A percentile compares a stretch with the other conserved stretches of the same genome.
Evolutionary conservation across 2,329 filamentous ascomycete genomes (phyloP).

Genomic region (Alternaria arborescens): DNA sequence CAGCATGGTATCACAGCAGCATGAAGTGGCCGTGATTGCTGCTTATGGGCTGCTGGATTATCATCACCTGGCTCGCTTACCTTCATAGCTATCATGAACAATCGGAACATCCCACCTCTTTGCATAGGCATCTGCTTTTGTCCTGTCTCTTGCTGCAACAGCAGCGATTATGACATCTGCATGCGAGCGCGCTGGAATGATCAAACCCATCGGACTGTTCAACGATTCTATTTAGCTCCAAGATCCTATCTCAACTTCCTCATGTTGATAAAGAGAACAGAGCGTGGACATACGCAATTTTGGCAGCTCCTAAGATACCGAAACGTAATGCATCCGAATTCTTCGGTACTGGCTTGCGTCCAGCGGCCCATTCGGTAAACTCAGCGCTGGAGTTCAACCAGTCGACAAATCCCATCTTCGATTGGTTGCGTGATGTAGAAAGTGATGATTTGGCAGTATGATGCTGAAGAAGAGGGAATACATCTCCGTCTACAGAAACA

Average conservation of each 20-base stretch:
- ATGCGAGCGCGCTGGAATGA: slow-evolving; percentile 62
- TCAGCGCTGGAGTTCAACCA: slow-evolving; percentile 17
- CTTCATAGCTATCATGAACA: slow-evolving; percentile 61
- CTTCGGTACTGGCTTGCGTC: slow-evolving; percentile 19
- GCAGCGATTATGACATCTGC: slow-evolving; percentile 63
- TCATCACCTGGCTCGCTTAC: slow-evolving; percentile 32
- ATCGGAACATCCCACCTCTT: slow-evolving; percentile 62
- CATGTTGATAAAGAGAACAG: neutral
- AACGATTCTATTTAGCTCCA: neutral
- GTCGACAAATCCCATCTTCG: slow-evolving; percentile 1
- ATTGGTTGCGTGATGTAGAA: neutral
- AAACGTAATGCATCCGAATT: slow-evolving; percentile 40
- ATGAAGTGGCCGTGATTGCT: neutral
- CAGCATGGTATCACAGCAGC: neutral
- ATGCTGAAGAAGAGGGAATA: neutral
- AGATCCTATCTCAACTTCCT: neutral
- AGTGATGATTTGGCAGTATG: neutral
- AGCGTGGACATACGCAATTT: slow-evolving; percentile 40
- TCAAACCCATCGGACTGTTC: slow-evolving; percentile 53
- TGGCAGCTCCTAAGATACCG: slow-evolving; percentile 49
- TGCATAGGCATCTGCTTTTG: slow-evolving; percentile 60
- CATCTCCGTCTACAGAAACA: neutral
- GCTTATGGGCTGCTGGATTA: neutral
- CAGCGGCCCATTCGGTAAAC: slow-evolving; percentile 18
- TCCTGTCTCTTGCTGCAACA: slow-evolving; percentile 61